Base-by-base conservation (phyloP, 2,329 filamentous ascomycete species). In the Fulvia fulva region DNA sequence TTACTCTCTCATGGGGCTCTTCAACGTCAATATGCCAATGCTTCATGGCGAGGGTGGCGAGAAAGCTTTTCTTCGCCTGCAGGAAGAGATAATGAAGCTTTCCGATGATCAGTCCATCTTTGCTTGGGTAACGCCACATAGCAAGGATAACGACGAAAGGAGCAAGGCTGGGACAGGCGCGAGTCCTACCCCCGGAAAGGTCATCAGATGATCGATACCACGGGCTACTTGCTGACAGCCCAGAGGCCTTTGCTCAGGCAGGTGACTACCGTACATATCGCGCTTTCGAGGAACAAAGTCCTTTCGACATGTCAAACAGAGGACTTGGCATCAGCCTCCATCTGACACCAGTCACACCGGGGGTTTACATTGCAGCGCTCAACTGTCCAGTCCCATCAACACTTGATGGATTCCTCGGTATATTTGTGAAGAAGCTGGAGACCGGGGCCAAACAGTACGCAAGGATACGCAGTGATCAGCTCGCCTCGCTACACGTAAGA, bases 1-100 rank as follows among this genome's bases (percentile, higher is more conserved):
- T 11, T 61, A 61, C 45, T 44, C 56, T 11, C 52, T 59, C 4
- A 59, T 61, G 56, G 58, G 56, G n/a, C 50, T 59, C 16, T 61
- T 61, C 41, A 41, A 26, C 19, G 52, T 61, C 6, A 61, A 58
- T 19, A 61, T 61, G 58, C 51, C 56, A 3, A 28, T 59, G 23
- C 45, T 55, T 8, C 56, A 61, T 44, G 58, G 58, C 5, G 58
- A 61, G 21, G 59, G 59, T 3, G 52, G 53, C n/a, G 44, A 57
- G 19, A 63, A 56, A 32, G 61, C 61, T 1, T 63, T 63, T 41
- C 32, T 51, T 3, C 58, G 61, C n/a, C 46, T 63, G 22, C 60
- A 63, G 28, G 63, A 65, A 54, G 63, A 63, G 51, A 63, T 65
- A 41, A 60, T 65, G 51, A 63, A 56, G 46, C 19, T 54, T 21